Evolutionary conservation across 495 filamentous ascomycete species (phyloP).

Genomic region (Aspergillus nidulans): DNA sequence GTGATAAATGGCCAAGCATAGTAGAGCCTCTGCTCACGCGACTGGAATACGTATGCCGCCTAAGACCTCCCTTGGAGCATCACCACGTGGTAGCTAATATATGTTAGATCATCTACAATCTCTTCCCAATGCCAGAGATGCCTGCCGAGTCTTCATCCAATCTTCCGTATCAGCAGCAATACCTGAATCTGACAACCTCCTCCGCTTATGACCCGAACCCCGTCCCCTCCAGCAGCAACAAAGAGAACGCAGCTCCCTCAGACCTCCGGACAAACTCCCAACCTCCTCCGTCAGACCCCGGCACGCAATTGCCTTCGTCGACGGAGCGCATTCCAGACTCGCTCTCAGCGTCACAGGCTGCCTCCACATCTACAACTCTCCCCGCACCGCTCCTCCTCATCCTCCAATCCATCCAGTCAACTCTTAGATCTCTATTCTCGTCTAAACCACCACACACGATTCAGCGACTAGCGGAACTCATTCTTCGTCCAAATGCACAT

Average conservation of each 20-base stretch:
- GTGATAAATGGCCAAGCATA: slow-evolving; percentile 52
- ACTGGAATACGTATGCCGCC: slow-evolving; percentile 51
- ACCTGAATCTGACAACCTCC: slow-evolving; percentile 28
- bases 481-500: slow-evolving; percentile 69
- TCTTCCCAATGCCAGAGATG: slow-evolving; percentile 46
- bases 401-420: slow-evolving; percentile 60
- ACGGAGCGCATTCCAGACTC: slow-evolving; percentile 44
- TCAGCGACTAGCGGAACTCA: slow-evolving; percentile 89
- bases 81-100: not conserved
- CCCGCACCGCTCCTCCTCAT: slow-evolving; percentile 61
- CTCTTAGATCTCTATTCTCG: slow-evolving; percentile 64
- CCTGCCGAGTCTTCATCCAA: slow-evolving; percentile 27
- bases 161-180: slow-evolving; percentile 13
- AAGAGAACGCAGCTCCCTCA: slow-evolving; percentile 48
- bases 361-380: slow-evolving; percentile 40
- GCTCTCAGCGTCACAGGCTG: slow-evolving; percentile 37
- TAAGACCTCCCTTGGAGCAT: not conserved
- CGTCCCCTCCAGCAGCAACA: slow-evolving; percentile 39
- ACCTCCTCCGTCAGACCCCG: slow-evolving; percentile 32
- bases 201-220: slow-evolving; percentile 31
- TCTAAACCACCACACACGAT: slow-evolving; percentile 83
- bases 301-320: slow-evolving; percentile 34
- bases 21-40: slow-evolving; percentile 47
- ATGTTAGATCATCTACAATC: slow-evolving; percentile 48
- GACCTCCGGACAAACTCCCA: slow-evolving; percentile 29